Evolutionary conservation across 805 yeast species (phyloP).

Genomic region (Candida nonsorbophila): DNA sequence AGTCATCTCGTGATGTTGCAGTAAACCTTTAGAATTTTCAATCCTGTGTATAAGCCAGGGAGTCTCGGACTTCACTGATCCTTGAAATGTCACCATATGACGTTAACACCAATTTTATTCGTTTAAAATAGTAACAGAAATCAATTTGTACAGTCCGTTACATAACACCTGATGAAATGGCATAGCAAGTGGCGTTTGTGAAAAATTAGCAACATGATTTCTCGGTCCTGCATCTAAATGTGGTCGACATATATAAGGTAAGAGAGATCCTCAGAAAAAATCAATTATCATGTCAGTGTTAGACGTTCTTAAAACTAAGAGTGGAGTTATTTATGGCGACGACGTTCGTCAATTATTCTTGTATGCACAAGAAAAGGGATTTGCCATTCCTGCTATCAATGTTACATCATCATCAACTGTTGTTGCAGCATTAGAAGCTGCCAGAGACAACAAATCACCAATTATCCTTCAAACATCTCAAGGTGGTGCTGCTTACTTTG

Average conservation of each 20-base stretch:
- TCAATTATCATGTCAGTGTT: conserved; percentile 46
- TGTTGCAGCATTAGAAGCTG: conserved; percentile 45
- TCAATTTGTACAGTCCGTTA: too few relatives aligned
- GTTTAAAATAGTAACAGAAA: too few relatives aligned
- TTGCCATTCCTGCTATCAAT: conserved; percentile 98
- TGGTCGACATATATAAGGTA: conserved; percentile 7
- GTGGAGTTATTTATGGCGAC: conserved; percentile 99
- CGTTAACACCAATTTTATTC: too few relatives aligned
- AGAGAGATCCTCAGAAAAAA: conserved; percentile 1
- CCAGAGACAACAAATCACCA: conserved; percentile 64
- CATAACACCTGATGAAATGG: too few relatives aligned
- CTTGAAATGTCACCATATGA: too few relatives aligned
- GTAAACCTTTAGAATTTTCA: too few relatives aligned
- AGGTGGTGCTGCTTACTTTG: conserved; percentile 99
- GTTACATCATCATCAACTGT: conserved; percentile 97
- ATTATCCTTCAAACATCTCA: conserved; percentile 94
- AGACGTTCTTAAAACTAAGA: conserved; percentile 80
- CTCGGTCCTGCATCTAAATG: too few relatives aligned
- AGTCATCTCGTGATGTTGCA: too few relatives aligned
- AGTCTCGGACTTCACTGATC: too few relatives aligned
- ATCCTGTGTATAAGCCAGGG: too few relatives aligned
- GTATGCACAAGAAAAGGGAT: conserved; percentile 88
- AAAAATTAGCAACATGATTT: too few relatives aligned
- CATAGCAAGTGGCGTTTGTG: too few relatives aligned
- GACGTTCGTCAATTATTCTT: conserved; percentile 84